Conservation (phyloP, 2,329 filamentous ascomycete species). For the Thielaviopsis cerberus region DNA sequence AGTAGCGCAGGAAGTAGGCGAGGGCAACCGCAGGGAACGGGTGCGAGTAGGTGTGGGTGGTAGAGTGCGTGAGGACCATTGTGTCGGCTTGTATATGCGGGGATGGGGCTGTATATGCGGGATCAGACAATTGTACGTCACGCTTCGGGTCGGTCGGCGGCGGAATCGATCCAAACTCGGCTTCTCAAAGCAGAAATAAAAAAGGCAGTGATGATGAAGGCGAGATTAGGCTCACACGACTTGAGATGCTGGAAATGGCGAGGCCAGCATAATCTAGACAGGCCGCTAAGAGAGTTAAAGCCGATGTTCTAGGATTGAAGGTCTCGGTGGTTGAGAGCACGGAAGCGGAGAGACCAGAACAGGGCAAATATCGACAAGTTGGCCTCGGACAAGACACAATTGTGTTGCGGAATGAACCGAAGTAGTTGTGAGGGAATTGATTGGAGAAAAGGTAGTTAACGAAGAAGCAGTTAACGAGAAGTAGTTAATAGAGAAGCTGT, state of each 20-base stretch:
- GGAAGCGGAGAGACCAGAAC: too few relatives aligned
- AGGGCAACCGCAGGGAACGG: conserved; percentile 71
- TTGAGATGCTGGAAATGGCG: not conserved
- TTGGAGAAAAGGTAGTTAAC: too few relatives aligned
- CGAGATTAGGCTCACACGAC: not conserved
- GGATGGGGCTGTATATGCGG: not conserved
- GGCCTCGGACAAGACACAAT: too few relatives aligned
- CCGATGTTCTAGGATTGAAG: not conserved
- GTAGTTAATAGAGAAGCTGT: too few relatives aligned
- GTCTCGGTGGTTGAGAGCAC: too few relatives aligned
- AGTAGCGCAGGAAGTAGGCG: conserved; percentile 78
- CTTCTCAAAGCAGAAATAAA: not conserved
- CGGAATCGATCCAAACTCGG: not conserved
- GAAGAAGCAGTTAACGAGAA: too few relatives aligned
- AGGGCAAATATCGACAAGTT: too few relatives aligned
- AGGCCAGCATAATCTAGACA: not conserved
- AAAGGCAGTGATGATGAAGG: not conserved
- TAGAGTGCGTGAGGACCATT: conserved; percentile 46
- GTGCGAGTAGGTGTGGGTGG: conserved; percentile 57
- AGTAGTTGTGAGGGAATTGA: too few relatives aligned
- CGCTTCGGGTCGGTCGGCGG: not conserved
- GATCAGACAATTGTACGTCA: too few relatives aligned
- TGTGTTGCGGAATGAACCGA: too few relatives aligned
- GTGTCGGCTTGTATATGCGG: conserved; percentile 16
- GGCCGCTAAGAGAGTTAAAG: not conserved